Evolutionary conservation across 78 protist species (phyloP), one percentile per base, ranked within the genome.

Genomic region (Carpediemonas membranifera): DNA sequence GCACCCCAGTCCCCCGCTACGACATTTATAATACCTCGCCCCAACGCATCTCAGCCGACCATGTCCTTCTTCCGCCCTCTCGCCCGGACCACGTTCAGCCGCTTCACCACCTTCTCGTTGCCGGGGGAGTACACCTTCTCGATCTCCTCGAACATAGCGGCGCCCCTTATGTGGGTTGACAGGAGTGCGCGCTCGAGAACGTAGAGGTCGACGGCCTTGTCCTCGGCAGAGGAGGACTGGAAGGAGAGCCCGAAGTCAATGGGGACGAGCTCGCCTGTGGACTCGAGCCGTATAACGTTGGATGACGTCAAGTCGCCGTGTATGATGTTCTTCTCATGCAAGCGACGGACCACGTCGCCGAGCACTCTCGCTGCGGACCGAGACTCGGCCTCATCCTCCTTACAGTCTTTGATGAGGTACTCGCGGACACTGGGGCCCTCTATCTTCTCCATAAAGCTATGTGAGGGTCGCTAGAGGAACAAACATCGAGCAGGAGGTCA

Each of bases 261-360:
- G 54, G 33, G 7, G 52, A 61, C 27, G 41, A 11, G 15, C 9
- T 63, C 59, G 25, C 27, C 21, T 59, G 25, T 59, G 7, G 2
- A 2, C 25, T 5, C 55, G 34, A 47, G 30, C 21, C 74, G 33
- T 27, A 82, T 51, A 52, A 88, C 47, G 68, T 88, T 88, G 33
- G 87, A 80, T 3, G 93, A 87, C 2, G 93, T 88, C 33, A 88
- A 73, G 59, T 88, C 93, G 34, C 93, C 93, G 72, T 88, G 93
- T 24, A 83, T 31, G 21, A 87, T 7, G 71, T 57, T 53, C 9
- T 25, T 54, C 28, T 61, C 78, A 61, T 88, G 93, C 68, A 88
- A 76, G 34, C 2, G 41, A 0, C 71, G 76, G 21, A 88, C 33
- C 2, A 36, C 63, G 39, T 24, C 13, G 51, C 92, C 93, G 31